Base-by-base conservation (phyloP, 2,329 filamentous ascomycete genomes). In the Cercospora brassicicola region DNA sequence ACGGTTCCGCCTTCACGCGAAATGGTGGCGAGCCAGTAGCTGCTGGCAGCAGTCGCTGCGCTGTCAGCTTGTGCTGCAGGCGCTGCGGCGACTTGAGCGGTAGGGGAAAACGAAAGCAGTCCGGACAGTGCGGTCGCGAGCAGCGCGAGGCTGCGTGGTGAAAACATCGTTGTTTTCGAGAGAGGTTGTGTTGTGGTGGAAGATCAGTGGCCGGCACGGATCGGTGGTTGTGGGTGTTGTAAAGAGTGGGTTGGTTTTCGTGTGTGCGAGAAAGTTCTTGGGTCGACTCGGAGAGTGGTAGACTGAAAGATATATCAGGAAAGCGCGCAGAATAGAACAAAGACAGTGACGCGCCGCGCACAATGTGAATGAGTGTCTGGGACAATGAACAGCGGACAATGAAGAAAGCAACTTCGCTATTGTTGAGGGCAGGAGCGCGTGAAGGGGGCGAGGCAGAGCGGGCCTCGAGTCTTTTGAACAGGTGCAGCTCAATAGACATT, bases 1-100 rank as follows among this genome's bases (percentile, higher is more conserved):
- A 89, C 85, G 1, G 81, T 80, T 51, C 45, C 45, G 66, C 92
- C 93, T 73, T 92, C 87, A 48, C 67, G 71, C 36, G 73, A 55
- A 67, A 74, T 71, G 62, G 67, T 71, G 60, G 62, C 72, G 36
- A 74, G 57, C 72, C 74, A 74, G 67, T 64, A 74, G 63, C 45
- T 48, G 11, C 68, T 68, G 20, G 65, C 56, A n/a, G 65, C 65
- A 11, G 67, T 42, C 30, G 66, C 67, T 30, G 67, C 53, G 60
- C 28, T 42, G 31, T 48, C 45, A n/a, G 61, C 45, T 28, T 61
- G 64, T 26, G 66, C 63, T 20, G 67, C 70, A 20, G 74, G 68
- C 18, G 70, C 71, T 6, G 69, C 64, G 20, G 71, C 67, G 26
- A 56, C 61, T 20, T 39, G 45, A n/a, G 69, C 61, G 26, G 70